Evolutionary conservation across 768 basidiomycete species (phyloP), one percentile per base, ranked within the genome.

Genomic region (Pholiota microspora): DNA sequence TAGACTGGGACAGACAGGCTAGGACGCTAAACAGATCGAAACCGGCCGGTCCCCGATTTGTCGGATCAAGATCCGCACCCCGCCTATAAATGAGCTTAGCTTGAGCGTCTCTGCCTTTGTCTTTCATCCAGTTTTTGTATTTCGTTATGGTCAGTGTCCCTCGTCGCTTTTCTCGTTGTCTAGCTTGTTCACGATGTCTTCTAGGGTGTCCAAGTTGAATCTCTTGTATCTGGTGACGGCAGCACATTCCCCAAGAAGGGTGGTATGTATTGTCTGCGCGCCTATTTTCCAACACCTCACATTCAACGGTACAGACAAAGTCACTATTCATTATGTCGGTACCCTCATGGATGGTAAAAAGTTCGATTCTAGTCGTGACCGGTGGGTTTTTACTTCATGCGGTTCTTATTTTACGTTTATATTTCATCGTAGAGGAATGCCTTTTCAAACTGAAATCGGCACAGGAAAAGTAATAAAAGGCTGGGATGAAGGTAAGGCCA

Each of bases 381-480:
- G 88, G 89, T 90, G 51, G 21, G 29, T 44, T 48, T 45, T 38
- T 24, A 47, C 52, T 10, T 25, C 15, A 5, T 23, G 25, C 36
- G 47, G 48, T 25, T 38, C 47, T 25, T 21, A 40, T 10, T n/a
- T 7, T 7, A 49, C 16, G n/a, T n/a, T 49, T 24, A 56, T 34
- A 35, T 34, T 52, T 36, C 54, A 51, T 47, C 54, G 23, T 67
- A 90, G 91, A 34, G 73, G 75, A 0, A 2, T 3, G 0, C 81
- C 89, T 1, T 93, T 94, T 67, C 62, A 70, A 57, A 90, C 88
- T 2, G 64, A 81, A 65, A 92, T 93, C 58, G 90, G 92, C 42
- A 74, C 83, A 16, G 88, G 89, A 7, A 84, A 86, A 65, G 92
- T 95, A 45, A 94, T 95, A 73, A 87, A 78, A 65, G 90, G 92